phyloP scores from a whole-genome alignment of 116 monocot species.

The Zostera marina region DNA sequence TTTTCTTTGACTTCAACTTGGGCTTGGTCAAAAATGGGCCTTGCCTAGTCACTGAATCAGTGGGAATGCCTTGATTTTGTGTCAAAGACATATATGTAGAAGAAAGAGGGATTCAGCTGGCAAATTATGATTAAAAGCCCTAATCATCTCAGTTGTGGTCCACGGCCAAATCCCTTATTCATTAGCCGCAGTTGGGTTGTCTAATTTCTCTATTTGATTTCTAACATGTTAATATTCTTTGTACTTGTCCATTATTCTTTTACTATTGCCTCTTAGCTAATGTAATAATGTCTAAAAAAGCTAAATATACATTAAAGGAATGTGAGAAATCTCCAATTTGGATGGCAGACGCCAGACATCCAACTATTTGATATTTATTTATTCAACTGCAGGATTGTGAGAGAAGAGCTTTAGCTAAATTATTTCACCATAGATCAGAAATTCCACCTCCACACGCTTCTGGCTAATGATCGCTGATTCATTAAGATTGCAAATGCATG shows the following conservation, averaged over 20 bases:
- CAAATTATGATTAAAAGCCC: too few relatives aligned
- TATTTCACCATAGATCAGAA: conserved; percentile 63
- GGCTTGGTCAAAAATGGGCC: too few relatives aligned
- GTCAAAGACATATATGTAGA: too few relatives aligned
- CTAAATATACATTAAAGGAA: background rate
- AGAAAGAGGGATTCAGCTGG: too few relatives aligned
- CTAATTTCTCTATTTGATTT: background rate
- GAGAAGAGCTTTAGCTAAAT: conserved; percentile 45
- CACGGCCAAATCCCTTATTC: too few relatives aligned
- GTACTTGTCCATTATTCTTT: too few relatives aligned
- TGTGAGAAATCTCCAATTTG: background rate
- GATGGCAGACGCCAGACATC: background rate
- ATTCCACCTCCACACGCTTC: conserved; percentile 5
- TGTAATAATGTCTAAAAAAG: background rate
- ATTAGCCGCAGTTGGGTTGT: too few relatives aligned
- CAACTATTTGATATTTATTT: background rate
- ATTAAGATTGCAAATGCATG: background rate
- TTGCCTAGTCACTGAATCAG: too few relatives aligned
- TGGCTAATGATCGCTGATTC: background rate
- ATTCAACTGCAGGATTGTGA: conserved; percentile 50
- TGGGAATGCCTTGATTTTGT: too few relatives aligned
- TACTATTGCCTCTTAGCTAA: too few relatives aligned
- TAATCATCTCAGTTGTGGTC: too few relatives aligned
- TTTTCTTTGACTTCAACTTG: too few relatives aligned
- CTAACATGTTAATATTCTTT: background rate